Percentiles rank a stretch among this genome's conserved stretches.
Conservation (phyloP, 345 rosid species). For the Brassica cretica region DNA sequence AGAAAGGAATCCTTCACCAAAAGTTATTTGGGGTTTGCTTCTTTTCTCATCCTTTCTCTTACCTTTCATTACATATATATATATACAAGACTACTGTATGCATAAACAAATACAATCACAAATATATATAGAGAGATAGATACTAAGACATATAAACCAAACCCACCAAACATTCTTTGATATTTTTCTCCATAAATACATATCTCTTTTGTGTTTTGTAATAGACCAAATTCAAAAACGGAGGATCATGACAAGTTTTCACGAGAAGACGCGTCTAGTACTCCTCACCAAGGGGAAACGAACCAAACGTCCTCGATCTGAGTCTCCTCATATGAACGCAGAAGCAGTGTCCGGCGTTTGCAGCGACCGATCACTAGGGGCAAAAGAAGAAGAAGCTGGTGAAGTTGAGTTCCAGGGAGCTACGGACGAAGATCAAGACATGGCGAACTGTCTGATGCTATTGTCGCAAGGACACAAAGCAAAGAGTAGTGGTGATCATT, state of each 20-base stretch:
- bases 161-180: conserved; percentile 37
- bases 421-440: conserved; percentile 79
- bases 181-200: conserved; percentile 36
- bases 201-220: conserved; percentile 21
- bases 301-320: conserved; percentile 64
- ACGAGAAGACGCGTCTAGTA: conserved; percentile 39
- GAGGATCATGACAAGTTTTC: conserved; percentile 41
- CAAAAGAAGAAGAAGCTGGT: conserved; percentile 34
- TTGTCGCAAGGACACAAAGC: conserved; percentile 68
- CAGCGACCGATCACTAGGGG: conserved; percentile 32
- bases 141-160: conserved; percentile 31
- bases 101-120: conserved; percentile 44
- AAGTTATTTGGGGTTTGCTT: conserved; percentile 44
- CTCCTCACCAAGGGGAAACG: conserved; percentile 64
- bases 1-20: conserved; percentile 48
- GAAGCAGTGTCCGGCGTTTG: conserved; percentile 34
- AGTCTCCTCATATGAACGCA: conserved; percentile 47
- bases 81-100: conserved; percentile 40
- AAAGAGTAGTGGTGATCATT: conserved; percentile 47
- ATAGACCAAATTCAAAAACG: neutral
- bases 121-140: neutral
- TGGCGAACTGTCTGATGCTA: conserved; percentile 91
- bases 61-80: conserved; percentile 22
- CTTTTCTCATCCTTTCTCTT: conserved; percentile 40
- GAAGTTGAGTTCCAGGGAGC: conserved; percentile 40